phyloP scores from a whole-genome alignment of 495 filamentous ascomycete species.

The Aspergillus nanangensis region DNA sequence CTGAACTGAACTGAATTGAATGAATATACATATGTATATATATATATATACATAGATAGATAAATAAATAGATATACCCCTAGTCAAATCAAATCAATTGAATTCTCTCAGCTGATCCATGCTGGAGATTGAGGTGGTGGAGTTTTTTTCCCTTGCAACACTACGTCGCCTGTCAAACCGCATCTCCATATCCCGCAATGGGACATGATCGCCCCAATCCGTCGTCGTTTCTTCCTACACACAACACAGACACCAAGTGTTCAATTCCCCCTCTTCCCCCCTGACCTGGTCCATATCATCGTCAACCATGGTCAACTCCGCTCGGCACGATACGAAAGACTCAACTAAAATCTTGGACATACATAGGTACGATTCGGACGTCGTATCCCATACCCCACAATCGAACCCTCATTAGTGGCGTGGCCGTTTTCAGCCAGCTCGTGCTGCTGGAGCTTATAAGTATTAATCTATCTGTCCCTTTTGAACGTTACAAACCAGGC shows the following conservation, averaged over 20 bases:
- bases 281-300: too few relatives aligned
- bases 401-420: background rate
- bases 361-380: too few relatives aligned
- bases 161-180: background rate
- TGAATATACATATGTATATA: too few relatives aligned
- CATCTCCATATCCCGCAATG: slow-evolving; percentile 6
- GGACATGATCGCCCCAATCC: slow-evolving; percentile 10
- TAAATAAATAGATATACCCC: too few relatives aligned
- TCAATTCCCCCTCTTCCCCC: too few relatives aligned
- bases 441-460: background rate
- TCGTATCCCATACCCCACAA: too few relatives aligned
- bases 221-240: background rate
- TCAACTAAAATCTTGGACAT: too few relatives aligned
- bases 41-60: too few relatives aligned
- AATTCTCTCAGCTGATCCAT: too few relatives aligned
- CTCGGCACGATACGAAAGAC: background rate
- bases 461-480: background rate
- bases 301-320: background rate
- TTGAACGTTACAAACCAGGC: slow-evolving; percentile 7
- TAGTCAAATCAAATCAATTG: too few relatives aligned
- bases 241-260: too few relatives aligned
- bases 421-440: slow-evolving; percentile 7
- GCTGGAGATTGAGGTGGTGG: slow-evolving; percentile 1
- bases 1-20: too few relatives aligned
- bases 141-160: slow-evolving; percentile 1